Percentiles rank a stretch among this genome's conserved stretches.
phyloP scores from a whole-genome alignment of 495 filamentous ascomycete species.

The Alectoria sarmentosa region DNA sequence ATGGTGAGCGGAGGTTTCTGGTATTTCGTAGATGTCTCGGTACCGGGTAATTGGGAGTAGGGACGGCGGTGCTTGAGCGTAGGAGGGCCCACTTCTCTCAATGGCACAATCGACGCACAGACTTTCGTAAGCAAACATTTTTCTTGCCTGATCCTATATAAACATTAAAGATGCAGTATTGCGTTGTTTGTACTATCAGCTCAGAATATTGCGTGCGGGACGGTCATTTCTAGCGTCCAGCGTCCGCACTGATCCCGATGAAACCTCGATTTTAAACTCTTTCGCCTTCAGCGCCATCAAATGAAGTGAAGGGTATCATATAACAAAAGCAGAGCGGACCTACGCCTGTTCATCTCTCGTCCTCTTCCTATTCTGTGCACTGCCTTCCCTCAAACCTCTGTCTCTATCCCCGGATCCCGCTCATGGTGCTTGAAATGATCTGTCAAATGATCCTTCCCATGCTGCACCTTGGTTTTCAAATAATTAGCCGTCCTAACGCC shows the following conservation, averaged over 20 bases:
- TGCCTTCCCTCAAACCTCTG: conserved; percentile 31
- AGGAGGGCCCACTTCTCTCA: background rate
- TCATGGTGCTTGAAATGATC: conserved; percentile 34
- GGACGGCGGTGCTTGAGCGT: too few relatives aligned
- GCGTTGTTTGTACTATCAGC: background rate
- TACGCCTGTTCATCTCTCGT: background rate
- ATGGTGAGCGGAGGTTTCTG: too few relatives aligned
- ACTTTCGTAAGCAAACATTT: background rate
- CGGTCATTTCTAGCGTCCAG: background rate
- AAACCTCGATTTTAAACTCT: background rate
- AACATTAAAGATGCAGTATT: background rate
- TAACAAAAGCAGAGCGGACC: conserved; percentile 1
- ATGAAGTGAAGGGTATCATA: conserved; percentile 3
- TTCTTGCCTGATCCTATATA: background rate
- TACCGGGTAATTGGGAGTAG: too few relatives aligned
- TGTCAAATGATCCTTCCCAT: conserved; percentile 30
- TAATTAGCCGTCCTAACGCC: conserved; percentile 36
- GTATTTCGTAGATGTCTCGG: too few relatives aligned
- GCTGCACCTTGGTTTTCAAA: conserved; percentile 34
- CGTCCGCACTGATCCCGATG: background rate
- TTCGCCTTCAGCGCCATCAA: background rate
- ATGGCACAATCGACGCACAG: background rate
- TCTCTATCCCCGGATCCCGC: conserved; percentile 37
- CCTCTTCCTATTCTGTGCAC: background rate
- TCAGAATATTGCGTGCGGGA: background rate